Evolutionary conservation across 768 basidiomycete genomes (phyloP).

Genomic region (Rhodotorula sphaerocarpa): DNA sequence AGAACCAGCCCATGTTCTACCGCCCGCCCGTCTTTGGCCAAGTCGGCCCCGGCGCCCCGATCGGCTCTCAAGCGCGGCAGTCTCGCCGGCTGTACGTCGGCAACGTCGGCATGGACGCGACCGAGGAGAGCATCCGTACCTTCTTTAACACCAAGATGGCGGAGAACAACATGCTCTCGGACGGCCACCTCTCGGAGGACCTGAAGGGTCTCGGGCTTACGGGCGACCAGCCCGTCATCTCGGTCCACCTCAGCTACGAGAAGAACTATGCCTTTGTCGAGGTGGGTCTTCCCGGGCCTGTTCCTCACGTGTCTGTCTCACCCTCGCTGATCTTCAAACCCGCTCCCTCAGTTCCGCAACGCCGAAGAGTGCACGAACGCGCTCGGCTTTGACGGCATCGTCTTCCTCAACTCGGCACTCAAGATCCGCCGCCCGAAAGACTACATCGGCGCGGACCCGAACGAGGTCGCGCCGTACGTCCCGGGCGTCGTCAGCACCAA

Average conservation of each 20-base stretch:
- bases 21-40: constrained; percentile 45
- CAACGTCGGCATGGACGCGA: constrained; percentile 88
- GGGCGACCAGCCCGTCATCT: constrained; percentile 73
- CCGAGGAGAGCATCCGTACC: constrained; percentile 79
- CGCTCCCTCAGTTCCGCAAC: constrained; percentile 70
- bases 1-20: constrained; percentile 34
- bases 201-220: constrained; percentile 51
- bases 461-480: constrained; percentile 63
- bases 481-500: constrained; percentile 94
- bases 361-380: constrained; percentile 93
- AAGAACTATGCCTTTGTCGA: constrained; percentile 99
- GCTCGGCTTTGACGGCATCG: constrained; percentile 94
- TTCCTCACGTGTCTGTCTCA: no score
- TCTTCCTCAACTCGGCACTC: constrained; percentile 88
- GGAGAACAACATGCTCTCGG: constrained; percentile 61
- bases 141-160: constrained; percentile 97
- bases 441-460: constrained; percentile 67
- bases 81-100: constrained; percentile 93
- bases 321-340: background rate
- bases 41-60: constrained; percentile 44
- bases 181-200: constrained; percentile 41
- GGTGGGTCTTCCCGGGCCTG: constrained; percentile 49
- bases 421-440: constrained; percentile 98
- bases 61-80: constrained; percentile 55
- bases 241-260: constrained; percentile 93